Base-by-base conservation (phyloP, 1,284 basidiomycete genomes). In the Fomes fomentarius region DNA sequence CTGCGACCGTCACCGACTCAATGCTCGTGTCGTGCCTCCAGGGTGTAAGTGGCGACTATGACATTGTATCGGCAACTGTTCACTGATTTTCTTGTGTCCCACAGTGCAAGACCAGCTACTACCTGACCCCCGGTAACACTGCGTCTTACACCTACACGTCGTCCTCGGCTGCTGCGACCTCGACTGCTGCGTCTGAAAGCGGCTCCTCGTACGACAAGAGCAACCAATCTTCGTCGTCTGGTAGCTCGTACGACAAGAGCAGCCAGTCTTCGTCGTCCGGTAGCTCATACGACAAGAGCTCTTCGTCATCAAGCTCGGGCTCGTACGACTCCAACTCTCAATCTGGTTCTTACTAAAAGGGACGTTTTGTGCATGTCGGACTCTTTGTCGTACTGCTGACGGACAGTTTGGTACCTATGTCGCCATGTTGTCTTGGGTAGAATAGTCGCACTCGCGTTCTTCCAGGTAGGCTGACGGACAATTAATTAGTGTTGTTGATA, bases 71-170 rank as follows among this genome's bases (percentile, higher is more conserved):
- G n/a, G n/a, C n/a, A n/a, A n/a, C n/a, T n/a, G n/a, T n/a, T n/a
- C n/a, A n/a, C n/a, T n/a, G n/a, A n/a, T n/a, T n/a, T n/a, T n/a
- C n/a, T n/a, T n/a, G n/a, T 17, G 17, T 28, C 26, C 8, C 52
- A 6, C 58, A 83, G 79, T 87, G 85, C 78, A 83, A 85, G 74
- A 80, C 76, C 35, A 66, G 68, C 54, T 85, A 78, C 75, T 74
- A 74, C 46, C 67, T 87, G 66, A 76, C 66, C 12, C 55, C 70
- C 15, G 82, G 83, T 21, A 85, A 81, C 73, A 75, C 72, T 73
- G 73, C 54, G 51, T 74, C 71, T 63, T 83, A 82, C 71, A 81
- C 81, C 12, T 85, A 85, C 62, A 49, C 54, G 21, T 65, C 63
- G 15, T 49, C 50, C 11, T 41, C 53, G 44, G 50, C 56, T 31